Base-by-base conservation (phyloP, 768 basidiomycete species). In the Pleurotus salmoneostramineus region DNA sequence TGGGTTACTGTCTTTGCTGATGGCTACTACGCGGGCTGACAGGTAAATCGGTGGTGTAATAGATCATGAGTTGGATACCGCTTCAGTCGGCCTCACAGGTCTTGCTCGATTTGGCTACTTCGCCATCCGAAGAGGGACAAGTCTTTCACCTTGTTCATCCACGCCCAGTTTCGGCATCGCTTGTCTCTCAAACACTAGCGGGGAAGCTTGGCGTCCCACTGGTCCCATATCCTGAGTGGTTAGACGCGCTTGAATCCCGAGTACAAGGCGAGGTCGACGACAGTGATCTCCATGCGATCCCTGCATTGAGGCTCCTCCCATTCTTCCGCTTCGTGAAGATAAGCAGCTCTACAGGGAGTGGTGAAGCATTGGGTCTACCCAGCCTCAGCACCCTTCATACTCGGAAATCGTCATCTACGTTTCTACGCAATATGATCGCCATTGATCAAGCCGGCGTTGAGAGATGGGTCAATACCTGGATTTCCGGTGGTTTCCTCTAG, bases 11-110 rank as follows among this genome's bases (percentile, higher is more conserved):
- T 5, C 10, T 56, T 56, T 10, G 12, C 14, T 1, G 15, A 21
- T 21, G 12, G 5, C 4, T 17, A 33, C 49, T 6, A 12, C 6
- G 8, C 17, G 5, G 15, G 15, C 40, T 2, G 11, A 32, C 21
- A 27, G 21, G 21, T 27, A 27, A 44, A 33, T 44, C 12, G 0
- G 27, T 27, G 5, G 3, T 6, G 10, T 5, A 11, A 6, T 51
- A 62, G 61, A 52, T 34, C 10, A 42, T 62, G 34, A 61, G 61
- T 2, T 70, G 69, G 69, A 61, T 70, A 17, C 66, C 69, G 2
- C 46, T 64, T 4, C 60, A 68, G 33, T 50, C 56, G n/a, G 69
- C 62, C 21, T 68, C 65, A 31, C 42, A 49, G 21, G 62, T 62
- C 4, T 31, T 67, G 31, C 47, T 60, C 33, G 67, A 66, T 35